A percentile compares a stretch with the other conserved stretches of the same genome.
Conservation (phyloP, 1,284 basidiomycete species). For the Rhizoctonia solani region DNA sequence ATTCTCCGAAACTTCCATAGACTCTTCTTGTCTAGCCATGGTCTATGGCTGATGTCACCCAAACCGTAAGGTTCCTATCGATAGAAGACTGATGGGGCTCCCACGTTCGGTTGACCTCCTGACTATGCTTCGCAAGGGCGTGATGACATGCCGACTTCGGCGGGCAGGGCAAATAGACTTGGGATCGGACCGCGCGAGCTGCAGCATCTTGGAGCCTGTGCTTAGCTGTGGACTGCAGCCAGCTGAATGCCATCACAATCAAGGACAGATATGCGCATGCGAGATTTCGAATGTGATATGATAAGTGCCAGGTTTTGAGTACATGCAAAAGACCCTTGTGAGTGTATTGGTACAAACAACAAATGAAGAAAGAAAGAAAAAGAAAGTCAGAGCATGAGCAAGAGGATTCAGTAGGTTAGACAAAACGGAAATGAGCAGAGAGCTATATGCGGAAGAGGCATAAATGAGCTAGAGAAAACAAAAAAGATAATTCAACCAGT, state of each 20-base stretch:
- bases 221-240: no score
- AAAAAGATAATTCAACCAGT: slow-evolving; percentile 35
- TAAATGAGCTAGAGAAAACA: slow-evolving; percentile 20
- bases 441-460: slow-evolving; percentile 27
- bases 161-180: slow-evolving; percentile 9
- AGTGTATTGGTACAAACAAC: slow-evolving; percentile 33
- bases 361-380: slow-evolving; percentile 20
- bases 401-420: slow-evolving; percentile 10
- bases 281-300: background rate
- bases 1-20: background rate
- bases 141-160: background rate
- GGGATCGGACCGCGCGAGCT: background rate
- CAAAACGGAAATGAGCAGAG: slow-evolving; percentile 19
- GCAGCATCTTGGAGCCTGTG: background rate
- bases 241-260: no score
- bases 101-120: background rate
- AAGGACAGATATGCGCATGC: no score
- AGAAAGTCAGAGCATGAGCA: background rate
- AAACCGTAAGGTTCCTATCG: slow-evolving; percentile 24
- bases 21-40: background rate
- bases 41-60: slow-evolving; percentile 23
- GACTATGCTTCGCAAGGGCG: slow-evolving; percentile 6
- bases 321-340: slow-evolving; percentile 26
- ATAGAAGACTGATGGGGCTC: background rate
- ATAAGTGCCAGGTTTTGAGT: slow-evolving; percentile 31